phyloP scores from a whole-genome alignment of 257 asterid genomes.

The Fraxinus pennsylvanica region DNA sequence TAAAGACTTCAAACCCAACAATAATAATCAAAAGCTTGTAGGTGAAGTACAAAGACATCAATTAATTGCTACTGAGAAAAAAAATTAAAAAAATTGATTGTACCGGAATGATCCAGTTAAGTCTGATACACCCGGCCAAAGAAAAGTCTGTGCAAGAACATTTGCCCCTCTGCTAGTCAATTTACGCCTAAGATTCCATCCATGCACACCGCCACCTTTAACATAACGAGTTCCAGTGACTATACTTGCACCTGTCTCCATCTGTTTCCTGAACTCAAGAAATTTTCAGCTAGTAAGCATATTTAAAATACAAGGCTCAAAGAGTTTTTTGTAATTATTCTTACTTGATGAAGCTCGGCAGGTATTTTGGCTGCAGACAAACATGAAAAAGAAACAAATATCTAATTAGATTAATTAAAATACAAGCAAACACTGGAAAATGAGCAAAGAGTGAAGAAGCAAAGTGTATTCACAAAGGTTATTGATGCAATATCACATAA shows the following conservation, averaged over 20 bases:
- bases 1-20: conserved; percentile 61
- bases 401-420: conserved; percentile 2
- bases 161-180: conserved; percentile 99
- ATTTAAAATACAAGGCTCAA: conserved; percentile 18
- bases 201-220: conserved; percentile 92
- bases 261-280: conserved; percentile 70
- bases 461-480: not conserved
- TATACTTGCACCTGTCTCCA: conserved; percentile 88
- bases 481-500: too few species aligned
- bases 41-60: not conserved
- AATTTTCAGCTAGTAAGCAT: conserved; percentile 23
- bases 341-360: conserved; percentile 91
- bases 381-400: conserved; percentile 16
- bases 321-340: conserved; percentile 24
- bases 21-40: conserved; percentile 7
- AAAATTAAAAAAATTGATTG: conserved; percentile 15
- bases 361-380: conserved; percentile 78
- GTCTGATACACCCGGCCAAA: conserved; percentile 99
- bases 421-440: not conserved
- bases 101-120: conserved; percentile 98
- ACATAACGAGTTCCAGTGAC: conserved; percentile 98
- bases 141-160: conserved; percentile 95
- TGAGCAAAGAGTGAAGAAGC: not conserved
- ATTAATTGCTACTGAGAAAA: not conserved
- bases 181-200: conserved; percentile 97